A percentile compares a stretch with the other conserved stretches of the same genome.
Conservation (phyloP, 192 early-diverging fungal genomes). For the Coemansia reversa region DNA sequence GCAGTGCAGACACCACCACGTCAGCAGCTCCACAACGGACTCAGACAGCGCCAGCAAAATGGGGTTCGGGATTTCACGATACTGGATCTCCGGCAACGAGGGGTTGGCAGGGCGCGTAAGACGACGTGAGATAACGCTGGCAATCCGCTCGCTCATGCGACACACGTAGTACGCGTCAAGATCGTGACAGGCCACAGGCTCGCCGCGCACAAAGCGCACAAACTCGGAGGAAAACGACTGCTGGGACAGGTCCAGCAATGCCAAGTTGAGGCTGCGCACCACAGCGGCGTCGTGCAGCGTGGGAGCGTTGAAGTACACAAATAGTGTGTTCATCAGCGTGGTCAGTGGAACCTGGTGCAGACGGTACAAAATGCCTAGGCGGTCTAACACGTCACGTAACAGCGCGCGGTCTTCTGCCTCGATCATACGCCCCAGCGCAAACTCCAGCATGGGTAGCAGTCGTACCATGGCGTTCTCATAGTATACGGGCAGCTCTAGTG, state of each 20-base stretch:
- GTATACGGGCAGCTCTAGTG: constrained; percentile 64
- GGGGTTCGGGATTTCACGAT: constrained; percentile 54
- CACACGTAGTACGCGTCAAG: constrained; percentile 34
- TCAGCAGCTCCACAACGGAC: constrained; percentile 50
- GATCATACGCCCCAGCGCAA: constrained; percentile 65
- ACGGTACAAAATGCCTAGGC: constrained; percentile 62
- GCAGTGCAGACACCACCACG: constrained; percentile 53
- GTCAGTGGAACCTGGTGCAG: constrained; percentile 66
- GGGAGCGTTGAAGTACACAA: constrained; percentile 66
- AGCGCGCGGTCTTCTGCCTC: constrained; percentile 63
- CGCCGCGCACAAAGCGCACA: constrained; percentile 32
- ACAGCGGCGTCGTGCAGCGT: constrained; percentile 60
- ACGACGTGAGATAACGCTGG: constrained; percentile 33
- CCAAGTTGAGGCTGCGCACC: constrained; percentile 55
- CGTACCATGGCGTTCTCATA: constrained; percentile 69
- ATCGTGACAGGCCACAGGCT: constrained; percentile 21
- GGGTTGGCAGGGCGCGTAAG: constrained; percentile 24
- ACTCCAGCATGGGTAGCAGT: constrained; percentile 65
- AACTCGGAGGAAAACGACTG: constrained; percentile 54
- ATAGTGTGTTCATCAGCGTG: constrained; percentile 65
- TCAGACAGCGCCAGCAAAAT: constrained; percentile 43
- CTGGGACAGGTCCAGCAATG: constrained; percentile 61
- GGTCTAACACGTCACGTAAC: constrained; percentile 61
- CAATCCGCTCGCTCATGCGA: constrained; percentile 41
- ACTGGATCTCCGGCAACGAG: constrained; percentile 46